Evolutionary conservation across 305 asterid species (phyloP).

Genomic region (Solanum hybrid): DNA sequence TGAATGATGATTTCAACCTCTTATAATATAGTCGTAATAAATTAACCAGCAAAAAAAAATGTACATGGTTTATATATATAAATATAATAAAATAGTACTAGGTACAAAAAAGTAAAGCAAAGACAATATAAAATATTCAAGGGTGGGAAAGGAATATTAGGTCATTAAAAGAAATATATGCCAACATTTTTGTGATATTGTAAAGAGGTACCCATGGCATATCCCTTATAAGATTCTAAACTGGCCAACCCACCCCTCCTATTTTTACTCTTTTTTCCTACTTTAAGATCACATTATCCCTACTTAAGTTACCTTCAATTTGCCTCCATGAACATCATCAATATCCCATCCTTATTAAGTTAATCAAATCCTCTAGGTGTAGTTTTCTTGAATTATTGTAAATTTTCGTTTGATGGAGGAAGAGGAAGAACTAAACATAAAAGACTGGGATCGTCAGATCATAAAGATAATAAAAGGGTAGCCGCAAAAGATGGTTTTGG

Average conservation of each 20-base stretch:
- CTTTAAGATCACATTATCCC: constrained; percentile 15
- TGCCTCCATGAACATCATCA: background rate
- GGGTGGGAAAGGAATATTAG: background rate
- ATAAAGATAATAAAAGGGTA: background rate
- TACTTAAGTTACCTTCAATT: constrained; percentile 24
- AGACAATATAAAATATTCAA: background rate
- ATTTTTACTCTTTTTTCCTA: background rate
- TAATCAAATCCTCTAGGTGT: constrained; percentile 21
- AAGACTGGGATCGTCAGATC: background rate
- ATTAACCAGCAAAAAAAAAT: background rate
- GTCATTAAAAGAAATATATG: background rate
- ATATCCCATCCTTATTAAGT: background rate
- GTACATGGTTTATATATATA: background rate
- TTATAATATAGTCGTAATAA: background rate
- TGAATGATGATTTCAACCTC: background rate
- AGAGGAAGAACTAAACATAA: background rate
- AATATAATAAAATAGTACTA: background rate
- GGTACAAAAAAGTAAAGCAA: background rate
- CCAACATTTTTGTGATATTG: background rate
- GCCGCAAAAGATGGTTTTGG: background rate
- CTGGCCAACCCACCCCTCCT: constrained; percentile 6
- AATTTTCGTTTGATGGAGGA: background rate
- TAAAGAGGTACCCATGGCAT: constrained; percentile 34
- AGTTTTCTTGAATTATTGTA: background rate
- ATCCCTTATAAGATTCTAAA: constrained; percentile 45